phyloP scores from a whole-genome alignment of 345 rosid genomes.

The Gossypium arboreum region DNA sequence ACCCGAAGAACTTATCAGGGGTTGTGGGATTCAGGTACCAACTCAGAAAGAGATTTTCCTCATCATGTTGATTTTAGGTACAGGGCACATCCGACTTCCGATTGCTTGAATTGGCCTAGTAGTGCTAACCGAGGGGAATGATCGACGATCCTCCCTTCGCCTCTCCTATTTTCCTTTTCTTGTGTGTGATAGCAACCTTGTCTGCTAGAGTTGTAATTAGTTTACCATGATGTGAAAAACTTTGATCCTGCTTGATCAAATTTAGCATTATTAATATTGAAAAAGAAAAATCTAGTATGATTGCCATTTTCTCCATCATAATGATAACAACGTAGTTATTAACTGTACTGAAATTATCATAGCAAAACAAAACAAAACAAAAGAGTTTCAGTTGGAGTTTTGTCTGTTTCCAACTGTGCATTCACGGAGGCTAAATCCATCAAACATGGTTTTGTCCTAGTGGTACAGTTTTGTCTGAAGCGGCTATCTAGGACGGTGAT shows the following conservation, averaged over 20 bases:
- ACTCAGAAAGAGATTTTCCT: conserved; percentile 41
- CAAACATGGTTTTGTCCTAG: background rate
- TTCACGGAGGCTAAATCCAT: background rate
- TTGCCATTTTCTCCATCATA: background rate
- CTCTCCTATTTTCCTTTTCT: background rate
- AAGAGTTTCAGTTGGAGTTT: background rate
- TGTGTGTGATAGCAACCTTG: conserved; percentile 13
- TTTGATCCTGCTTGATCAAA: background rate
- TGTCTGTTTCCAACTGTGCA: background rate
- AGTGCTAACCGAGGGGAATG: conserved; percentile 32
- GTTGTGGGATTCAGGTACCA: conserved; percentile 31
- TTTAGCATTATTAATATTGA: background rate
- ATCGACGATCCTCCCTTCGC: background rate
- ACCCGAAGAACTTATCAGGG: conserved; percentile 40
- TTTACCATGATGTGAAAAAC: conserved; percentile 4
- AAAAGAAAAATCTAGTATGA: background rate
- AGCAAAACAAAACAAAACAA: background rate
- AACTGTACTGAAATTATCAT: background rate
- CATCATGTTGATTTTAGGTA: conserved; percentile 36
- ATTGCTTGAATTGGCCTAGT: conserved; percentile 30
- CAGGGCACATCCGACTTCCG: conserved; percentile 29
- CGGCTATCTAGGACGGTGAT: background rate
- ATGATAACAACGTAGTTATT: background rate
- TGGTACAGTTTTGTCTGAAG: background rate
- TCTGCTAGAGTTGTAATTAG: conserved; percentile 33